Evolutionary conservation across 2,329 filamentous ascomycete species (phyloP).

Genomic region (Pseudofabraea citricarpa): DNA sequence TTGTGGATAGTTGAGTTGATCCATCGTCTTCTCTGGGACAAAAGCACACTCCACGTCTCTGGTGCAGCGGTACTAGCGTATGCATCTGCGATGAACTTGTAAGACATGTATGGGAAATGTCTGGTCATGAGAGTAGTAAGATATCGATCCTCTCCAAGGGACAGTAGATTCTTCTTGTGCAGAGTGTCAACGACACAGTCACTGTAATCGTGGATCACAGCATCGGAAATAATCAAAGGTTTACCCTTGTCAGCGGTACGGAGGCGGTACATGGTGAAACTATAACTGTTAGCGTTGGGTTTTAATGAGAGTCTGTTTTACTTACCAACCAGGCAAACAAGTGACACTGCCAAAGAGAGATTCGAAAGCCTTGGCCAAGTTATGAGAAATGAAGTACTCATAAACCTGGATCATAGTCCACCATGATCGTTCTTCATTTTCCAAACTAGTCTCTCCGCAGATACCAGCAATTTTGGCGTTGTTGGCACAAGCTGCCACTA

Average conservation of each 20-base stretch:
- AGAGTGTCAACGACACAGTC: conserved; percentile 89
- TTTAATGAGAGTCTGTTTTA: conserved; percentile 19
- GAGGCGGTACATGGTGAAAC: conserved; percentile 98
- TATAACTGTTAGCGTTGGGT: conserved; percentile 40
- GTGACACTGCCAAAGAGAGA: conserved; percentile 97
- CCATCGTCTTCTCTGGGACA: conserved; percentile 98
- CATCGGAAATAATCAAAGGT: conserved; percentile 88
- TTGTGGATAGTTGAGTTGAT: conserved; percentile 99
- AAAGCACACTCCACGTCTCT: conserved; percentile 85
- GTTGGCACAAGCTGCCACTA: conserved; percentile 89
- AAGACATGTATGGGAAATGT: conserved; percentile 91
- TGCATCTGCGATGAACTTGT: conserved; percentile 92
- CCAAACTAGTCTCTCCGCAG: conserved; percentile 91
- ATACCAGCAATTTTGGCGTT: conserved; percentile 96
- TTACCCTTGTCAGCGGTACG: conserved; percentile 91
- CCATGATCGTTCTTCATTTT: conserved; percentile 93
- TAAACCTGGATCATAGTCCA: conserved; percentile 99
- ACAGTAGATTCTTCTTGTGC: conserved; percentile 88
- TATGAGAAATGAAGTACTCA: conserved; percentile 98
- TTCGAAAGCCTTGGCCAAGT: conserved; percentile 94
- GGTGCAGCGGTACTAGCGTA: conserved; percentile 92
- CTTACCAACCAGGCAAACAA: conserved; percentile 97
- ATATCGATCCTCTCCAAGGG: conserved; percentile 94
- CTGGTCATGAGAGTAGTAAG: conserved; percentile 98
- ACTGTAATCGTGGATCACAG: conserved; percentile 81